phyloP scores from a whole-genome alignment of 2,329 filamentous ascomycete genomes.

The Cercospora beticola region DNA sequence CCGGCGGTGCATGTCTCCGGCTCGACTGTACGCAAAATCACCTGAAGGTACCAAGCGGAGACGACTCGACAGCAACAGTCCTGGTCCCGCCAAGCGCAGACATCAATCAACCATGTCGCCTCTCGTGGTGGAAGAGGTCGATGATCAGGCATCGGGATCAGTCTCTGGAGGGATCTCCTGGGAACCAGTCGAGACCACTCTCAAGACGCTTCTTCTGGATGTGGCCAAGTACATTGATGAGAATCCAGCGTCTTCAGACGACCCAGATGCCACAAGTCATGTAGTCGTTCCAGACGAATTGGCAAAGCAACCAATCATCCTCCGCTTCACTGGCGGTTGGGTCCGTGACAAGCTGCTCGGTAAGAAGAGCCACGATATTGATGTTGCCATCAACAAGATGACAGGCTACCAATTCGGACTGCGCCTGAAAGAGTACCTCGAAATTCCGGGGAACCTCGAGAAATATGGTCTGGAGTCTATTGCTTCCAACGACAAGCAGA shows the following conservation, averaged over 20 bases:
- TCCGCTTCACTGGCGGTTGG: slow-evolving; percentile 85
- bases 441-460: slow-evolving; percentile 57
- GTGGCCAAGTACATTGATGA: slow-evolving; percentile 69
- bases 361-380: slow-evolving; percentile 73
- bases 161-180: slow-evolving; percentile 51
- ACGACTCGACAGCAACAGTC: slow-evolving; percentile 25
- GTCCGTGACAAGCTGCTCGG: slow-evolving; percentile 80
- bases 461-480: slow-evolving; percentile 57
- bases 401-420: slow-evolving; percentile 75
- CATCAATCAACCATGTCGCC: slow-evolving; percentile 31
- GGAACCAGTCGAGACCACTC: slow-evolving; percentile 67
- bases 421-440: slow-evolving; percentile 67
- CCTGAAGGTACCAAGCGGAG: slow-evolving; percentile 33
- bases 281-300: slow-evolving; percentile 47
- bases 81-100: slow-evolving; percentile 16
- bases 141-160: slow-evolving; percentile 24
- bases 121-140: slow-evolving; percentile 35
- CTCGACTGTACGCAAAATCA: slow-evolving; percentile 28
- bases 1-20: slow-evolving; percentile 36
- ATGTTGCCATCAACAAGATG: slow-evolving; percentile 82
- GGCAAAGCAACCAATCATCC: slow-evolving; percentile 50
- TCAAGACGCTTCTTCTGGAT: slow-evolving; percentile 76
- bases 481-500: slow-evolving; percentile 39
- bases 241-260: slow-evolving; percentile 31
- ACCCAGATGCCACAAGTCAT: slow-evolving; percentile 27